A percentile compares a stretch with the other conserved stretches of the same genome.
These are phyloP conservation scores for Herpotrichia juniperi DNA, from an alignment of 2,329 filamentous ascomycete genomes.

Conservation along the genomic window DNA sequence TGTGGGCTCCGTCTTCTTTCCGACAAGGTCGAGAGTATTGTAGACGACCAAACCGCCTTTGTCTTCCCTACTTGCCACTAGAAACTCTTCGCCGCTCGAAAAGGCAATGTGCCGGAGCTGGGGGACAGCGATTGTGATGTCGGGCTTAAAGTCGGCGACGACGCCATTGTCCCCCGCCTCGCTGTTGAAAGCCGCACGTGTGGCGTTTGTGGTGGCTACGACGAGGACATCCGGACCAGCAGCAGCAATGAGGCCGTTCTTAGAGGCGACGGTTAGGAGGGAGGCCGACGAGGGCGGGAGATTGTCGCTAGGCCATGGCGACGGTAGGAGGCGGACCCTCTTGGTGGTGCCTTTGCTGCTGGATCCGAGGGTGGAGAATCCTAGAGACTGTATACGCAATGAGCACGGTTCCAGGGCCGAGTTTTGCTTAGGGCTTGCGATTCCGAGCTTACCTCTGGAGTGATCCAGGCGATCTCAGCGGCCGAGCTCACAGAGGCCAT, in stretches of 20 bases:
- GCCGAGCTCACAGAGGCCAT: conserved; percentile 59
- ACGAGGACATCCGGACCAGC: conserved; percentile 82
- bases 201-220: conserved; percentile 75
- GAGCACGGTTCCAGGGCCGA: conserved; percentile 7
- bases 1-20: conserved; percentile 66
- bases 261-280: conserved; percentile 81
- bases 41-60: conserved; percentile 86
- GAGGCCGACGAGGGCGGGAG: conserved; percentile 79
- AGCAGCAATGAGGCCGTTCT: conserved; percentile 81
- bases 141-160: conserved; percentile 72
- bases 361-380: conserved; percentile 68
- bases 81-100: conserved; percentile 83
- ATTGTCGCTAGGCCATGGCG: conserved; percentile 72
- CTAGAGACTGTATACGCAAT: conserved; percentile 63
- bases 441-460: conserved; percentile 70
- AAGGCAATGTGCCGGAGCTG: conserved; percentile 89
- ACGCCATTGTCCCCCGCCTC: conserved; percentile 66
- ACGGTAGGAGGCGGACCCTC: conserved; percentile 79
- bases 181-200: conserved; percentile 74
- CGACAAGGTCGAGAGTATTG: conserved; percentile 70
- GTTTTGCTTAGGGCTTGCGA: neutral
- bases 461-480: conserved; percentile 75
- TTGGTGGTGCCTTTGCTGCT: conserved; percentile 71
- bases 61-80: conserved; percentile 81
- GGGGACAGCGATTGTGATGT: conserved; percentile 74